Conservation (phyloP, 1,284 basidiomycete genomes). For the Garcileccinum viscosum region DNA sequence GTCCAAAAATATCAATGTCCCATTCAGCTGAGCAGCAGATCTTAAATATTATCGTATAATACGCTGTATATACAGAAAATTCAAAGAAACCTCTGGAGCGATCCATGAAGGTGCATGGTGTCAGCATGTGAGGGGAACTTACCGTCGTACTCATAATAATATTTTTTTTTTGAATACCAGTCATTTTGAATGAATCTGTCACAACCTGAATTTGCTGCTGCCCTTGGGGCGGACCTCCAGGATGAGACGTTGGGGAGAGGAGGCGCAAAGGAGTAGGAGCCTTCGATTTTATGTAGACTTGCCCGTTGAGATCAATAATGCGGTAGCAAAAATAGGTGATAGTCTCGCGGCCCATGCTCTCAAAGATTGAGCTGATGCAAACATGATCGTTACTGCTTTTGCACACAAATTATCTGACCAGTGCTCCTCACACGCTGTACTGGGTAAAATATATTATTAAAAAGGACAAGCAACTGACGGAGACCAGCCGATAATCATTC, state of each 20-base stretch:
- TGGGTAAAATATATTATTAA: constrained; percentile 35
- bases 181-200: constrained; percentile 37
- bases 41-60: too few relatives aligned
- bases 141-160: constrained; percentile 49
- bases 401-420: background rate
- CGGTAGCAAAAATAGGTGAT: constrained; percentile 10
- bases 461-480: constrained; percentile 36
- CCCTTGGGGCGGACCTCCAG: constrained; percentile 17
- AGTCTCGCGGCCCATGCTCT: constrained; percentile 6
- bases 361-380: background rate
- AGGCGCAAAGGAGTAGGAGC: background rate
- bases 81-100: too few relatives aligned
- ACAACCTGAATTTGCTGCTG: constrained; percentile 20
- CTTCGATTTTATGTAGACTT: constrained; percentile 14
- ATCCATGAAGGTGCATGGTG: constrained; percentile 6
- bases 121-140: constrained; percentile 17
- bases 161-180: constrained; percentile 36
- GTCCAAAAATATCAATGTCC: too few relatives aligned
- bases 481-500: too few relatives aligned
- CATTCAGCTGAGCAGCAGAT: too few relatives aligned
- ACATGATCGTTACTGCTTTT: background rate
- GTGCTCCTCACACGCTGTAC: constrained; percentile 2
- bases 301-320: constrained; percentile 34
- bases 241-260: constrained; percentile 28
- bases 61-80: too few relatives aligned